Base-by-base conservation (phyloP, 2,329 filamentous ascomycete species). In the Curvularia sp. region DNA sequence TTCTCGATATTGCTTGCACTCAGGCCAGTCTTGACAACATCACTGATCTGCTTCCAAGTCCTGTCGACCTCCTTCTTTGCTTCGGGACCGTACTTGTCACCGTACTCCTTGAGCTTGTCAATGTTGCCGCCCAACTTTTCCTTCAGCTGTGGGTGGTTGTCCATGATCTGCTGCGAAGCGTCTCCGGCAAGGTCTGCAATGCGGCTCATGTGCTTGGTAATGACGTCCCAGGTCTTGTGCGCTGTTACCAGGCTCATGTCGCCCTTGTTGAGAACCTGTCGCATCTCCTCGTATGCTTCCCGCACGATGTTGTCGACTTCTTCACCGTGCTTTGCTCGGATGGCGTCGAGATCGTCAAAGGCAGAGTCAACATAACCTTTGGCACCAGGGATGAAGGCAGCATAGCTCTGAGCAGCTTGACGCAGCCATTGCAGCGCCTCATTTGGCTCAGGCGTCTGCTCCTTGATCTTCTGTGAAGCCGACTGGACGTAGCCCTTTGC, bases 1-100 rank as follows among this genome's bases (percentile, higher is more conserved):
- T 84, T 82, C 53, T 73, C 71, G 9, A 81, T 82, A 68, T 86
- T 87, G 52, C 85, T 80, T 0, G 81, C 79, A 49, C 81, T 86
- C 52, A 91, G 71, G 2, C 89, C 89, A 13, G 82, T 82, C 46
- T 86, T 84, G 55, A 90, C 72, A 48, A 92, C 83, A 39, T 89
- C 85, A 65, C 82, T 83, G 64, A 91, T 79, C 73, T 92, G 84
- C 28, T 83, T 74, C 85, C 88, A 92, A 1, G 89, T 90, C 76
- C 89, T 82, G 55, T 92, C 88, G 5, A 90, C 84, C 75, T 91
- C 84, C 82, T 92, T 88, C 84, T 92, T 91, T 0, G 88, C 89
- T 71, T 92, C 88, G 0, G 89, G 90, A 0, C 90, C 90, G 68
- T 89, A 89, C 58, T 86, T 81, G 13, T 91, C 85, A 26, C 87